These are phyloP conservation scores for Vickermania spadyakhi DNA, from an alignment of 208 protist genomes.

Conservation along the genomic window DNA sequence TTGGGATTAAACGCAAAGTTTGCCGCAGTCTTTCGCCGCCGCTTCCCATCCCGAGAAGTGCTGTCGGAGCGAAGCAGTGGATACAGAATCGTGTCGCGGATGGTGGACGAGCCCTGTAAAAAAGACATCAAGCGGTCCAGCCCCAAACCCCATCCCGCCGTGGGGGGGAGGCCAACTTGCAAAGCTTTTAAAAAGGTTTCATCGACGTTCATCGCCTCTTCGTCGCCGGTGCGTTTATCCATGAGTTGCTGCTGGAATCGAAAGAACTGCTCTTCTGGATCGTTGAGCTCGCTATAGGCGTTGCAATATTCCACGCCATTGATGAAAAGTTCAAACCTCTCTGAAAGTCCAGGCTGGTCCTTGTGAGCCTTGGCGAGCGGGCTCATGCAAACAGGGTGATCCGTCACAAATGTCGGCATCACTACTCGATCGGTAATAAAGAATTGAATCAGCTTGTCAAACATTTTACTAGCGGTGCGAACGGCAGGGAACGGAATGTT, in stretches of 20 bases:
- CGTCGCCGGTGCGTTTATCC: conserved; percentile 83
- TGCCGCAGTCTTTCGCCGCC: conserved; percentile 53
- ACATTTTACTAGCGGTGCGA: conserved; percentile 85
- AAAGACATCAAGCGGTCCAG: conserved; percentile 94
- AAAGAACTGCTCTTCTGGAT: conserved; percentile 92
- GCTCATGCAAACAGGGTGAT: conserved; percentile 92
- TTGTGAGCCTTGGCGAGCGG: conserved; percentile 87
- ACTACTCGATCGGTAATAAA: conserved; percentile 88
- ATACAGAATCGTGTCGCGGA: conserved; percentile 87
- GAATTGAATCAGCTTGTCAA: conserved; percentile 88
- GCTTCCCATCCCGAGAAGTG: conserved; percentile 63
- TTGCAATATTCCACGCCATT: conserved; percentile 93
- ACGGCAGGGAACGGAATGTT: conserved; percentile 72
- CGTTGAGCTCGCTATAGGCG: conserved; percentile 96
- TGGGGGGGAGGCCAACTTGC: conserved; percentile 92
- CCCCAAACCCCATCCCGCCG: conserved; percentile 94
- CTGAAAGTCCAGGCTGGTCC: conserved; percentile 63
- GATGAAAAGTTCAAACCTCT: conserved; percentile 96
- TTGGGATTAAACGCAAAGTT: conserved; percentile 80
- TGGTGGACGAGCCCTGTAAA: conserved; percentile 72
- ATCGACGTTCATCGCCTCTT: conserved; percentile 90
- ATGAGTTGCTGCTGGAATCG: conserved; percentile 91
- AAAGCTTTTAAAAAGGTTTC: conserved; percentile 92
- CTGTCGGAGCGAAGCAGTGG: conserved; percentile 72
- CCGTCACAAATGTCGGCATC: conserved; percentile 93